Conservation (phyloP, 495 filamentous ascomycete genomes). For the Ramalina intermedia region DNA sequence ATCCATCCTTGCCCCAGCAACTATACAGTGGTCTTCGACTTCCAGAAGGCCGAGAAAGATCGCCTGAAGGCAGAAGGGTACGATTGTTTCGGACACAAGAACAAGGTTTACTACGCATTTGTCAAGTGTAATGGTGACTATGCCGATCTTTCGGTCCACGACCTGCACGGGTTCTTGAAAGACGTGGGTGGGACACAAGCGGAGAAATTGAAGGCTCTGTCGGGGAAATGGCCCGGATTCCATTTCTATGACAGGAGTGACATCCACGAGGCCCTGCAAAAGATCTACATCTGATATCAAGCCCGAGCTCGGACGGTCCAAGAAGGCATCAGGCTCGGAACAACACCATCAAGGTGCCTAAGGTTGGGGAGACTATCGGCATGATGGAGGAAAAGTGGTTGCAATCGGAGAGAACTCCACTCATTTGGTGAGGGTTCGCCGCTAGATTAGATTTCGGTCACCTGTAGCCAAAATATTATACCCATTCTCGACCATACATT, state of each 20-base stretch:
- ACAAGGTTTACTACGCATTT: not conserved
- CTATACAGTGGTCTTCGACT: not conserved
- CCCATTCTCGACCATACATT: too few species aligned
- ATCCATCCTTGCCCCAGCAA: not conserved
- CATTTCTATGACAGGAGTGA: not conserved
- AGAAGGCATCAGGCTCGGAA: too few species aligned
- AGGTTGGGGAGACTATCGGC: too few species aligned
- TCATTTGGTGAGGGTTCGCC: too few species aligned
- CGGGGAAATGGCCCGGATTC: not conserved
- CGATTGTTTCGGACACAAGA: not conserved
- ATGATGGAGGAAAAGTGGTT: too few species aligned
- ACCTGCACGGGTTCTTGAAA: not conserved
- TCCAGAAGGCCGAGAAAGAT: not conserved
- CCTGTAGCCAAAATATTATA: too few species aligned
- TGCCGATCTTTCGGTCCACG: not conserved
- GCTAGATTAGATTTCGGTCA: too few species aligned
- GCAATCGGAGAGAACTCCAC: too few species aligned
- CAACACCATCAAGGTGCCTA: too few species aligned
- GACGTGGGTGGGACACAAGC: not conserved
- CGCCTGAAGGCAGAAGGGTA: not conserved
- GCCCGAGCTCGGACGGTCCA: too few species aligned
- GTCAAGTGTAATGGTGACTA: not conserved
- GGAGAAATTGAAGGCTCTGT: not conserved
- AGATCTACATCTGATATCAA: not conserved
- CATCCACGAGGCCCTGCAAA: not conserved